Conservation (phyloP, 192 early-diverging fungal genomes). For the Funneliformis geosporum region DNA sequence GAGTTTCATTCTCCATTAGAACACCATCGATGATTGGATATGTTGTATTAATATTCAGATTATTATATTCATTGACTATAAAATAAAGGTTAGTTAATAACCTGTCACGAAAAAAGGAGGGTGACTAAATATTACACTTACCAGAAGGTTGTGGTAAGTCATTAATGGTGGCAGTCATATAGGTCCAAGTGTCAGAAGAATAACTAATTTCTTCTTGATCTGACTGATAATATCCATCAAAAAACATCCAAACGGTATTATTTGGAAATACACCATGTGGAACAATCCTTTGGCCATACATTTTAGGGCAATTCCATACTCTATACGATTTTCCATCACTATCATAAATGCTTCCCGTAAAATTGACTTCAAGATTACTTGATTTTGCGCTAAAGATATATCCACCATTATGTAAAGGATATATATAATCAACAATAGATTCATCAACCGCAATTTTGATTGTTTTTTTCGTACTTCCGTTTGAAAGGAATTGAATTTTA, state of each 20-base stretch:
- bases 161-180: not conserved
- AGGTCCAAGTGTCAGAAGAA: not conserved
- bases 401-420: not conserved
- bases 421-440: not conserved
- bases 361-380: not conserved
- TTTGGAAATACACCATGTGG: not conserved
- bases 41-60: not conserved
- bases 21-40: not conserved
- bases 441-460: not conserved
- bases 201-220: not conserved
- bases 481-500: slow-evolving; percentile 11
- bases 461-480: not conserved
- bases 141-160: not conserved
- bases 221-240: not conserved
- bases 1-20: not conserved
- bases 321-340: not conserved
- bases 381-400: not conserved
- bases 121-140: too few relatives aligned
- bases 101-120: too few relatives aligned
- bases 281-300: not conserved
- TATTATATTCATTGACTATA: not conserved
- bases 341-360: not conserved
- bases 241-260: slow-evolving; percentile 3
- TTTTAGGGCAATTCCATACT: not conserved
- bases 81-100: too few relatives aligned